Base-by-base conservation (phyloP, 805 yeast genomes). In the Naumovozyma dairenensis region DNA sequence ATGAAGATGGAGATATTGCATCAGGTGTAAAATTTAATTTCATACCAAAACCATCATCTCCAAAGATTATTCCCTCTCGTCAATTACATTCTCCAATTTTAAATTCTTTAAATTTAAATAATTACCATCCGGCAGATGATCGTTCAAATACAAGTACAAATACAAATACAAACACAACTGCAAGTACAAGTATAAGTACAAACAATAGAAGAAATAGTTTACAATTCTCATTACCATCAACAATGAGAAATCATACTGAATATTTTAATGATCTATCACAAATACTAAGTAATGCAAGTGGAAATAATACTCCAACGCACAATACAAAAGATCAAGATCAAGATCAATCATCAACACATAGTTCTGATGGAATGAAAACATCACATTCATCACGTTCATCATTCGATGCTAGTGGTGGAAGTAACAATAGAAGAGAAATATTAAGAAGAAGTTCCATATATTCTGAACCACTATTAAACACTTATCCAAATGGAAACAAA, bases 391-490 rank as follows among this genome's bases (percentile, higher is more conserved):
- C 32, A 4, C 13, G 21, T 7, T 34, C 38, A 2, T 13, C 32
- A 15, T 16, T 35, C 7, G 10, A 43, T 16, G 35, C 31, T n/a
- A n/a, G n/a, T n/a, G n/a, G n/a, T n/a, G n/a, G n/a, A n/a, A n/a
- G n/a, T n/a, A 34, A 36, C 7, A 38, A 37, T 24, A 20, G 9
- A 20, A 24, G n/a, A 10, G 14, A 24, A 24, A 24, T 24, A 12
- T 19, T 39, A 4, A 19, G 32, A 8, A 35, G 33, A 18, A 36
- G 36, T 27, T 9, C 32, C 9, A 14, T 29, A 6, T 47, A 44
- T 25, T 48, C 51, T 54, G 52, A 48, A 27, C 62, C 63, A 16
- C 38, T 59, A 26, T 42, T 60, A 6, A 40, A 32, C 7, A 41
- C 49, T 4, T n/a, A n/a, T n/a, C n/a, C n/a, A n/a, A n/a, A n/a